Evolutionary conservation across 805 yeast genomes (phyloP).

Genomic region (Zygosaccharomyces bailii): DNA sequence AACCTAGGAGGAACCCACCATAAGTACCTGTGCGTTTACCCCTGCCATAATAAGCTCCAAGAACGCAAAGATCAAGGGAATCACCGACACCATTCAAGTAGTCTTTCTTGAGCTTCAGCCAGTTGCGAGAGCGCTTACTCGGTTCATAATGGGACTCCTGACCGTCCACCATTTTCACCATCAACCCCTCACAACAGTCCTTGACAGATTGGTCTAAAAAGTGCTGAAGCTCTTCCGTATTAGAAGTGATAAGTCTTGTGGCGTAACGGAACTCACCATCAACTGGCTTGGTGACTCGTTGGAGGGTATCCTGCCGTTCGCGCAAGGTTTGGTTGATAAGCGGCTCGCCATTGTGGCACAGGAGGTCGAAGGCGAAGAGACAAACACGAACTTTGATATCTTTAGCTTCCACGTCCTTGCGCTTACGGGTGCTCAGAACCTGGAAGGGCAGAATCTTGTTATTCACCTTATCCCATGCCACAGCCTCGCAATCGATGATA

Average conservation of each 20-base stretch:
- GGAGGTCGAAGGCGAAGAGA: slow-evolving; percentile 84
- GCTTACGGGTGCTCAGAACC: slow-evolving; percentile 84
- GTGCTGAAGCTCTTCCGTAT: slow-evolving; percentile 67
- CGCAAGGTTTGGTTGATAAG: slow-evolving; percentile 61
- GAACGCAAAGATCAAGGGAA: slow-evolving; percentile 85
- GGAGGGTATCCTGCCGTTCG: slow-evolving; percentile 64
- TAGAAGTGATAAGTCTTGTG: slow-evolving; percentile 63
- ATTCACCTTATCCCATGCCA: slow-evolving; percentile 85
- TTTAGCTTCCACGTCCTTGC: slow-evolving; percentile 84
- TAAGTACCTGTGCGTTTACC: slow-evolving; percentile 94
- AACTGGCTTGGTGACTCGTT: slow-evolving; percentile 52
- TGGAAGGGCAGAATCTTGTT: slow-evolving; percentile 91
- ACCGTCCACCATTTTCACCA: slow-evolving; percentile 88
- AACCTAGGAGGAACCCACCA: slow-evolving; percentile 90
- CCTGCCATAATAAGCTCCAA: slow-evolving; percentile 90
- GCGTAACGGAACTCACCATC: slow-evolving; percentile 85
- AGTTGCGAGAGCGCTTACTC: slow-evolving; percentile 87
- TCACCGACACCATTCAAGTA: slow-evolving; percentile 95
- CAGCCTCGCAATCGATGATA: slow-evolving; percentile 94
- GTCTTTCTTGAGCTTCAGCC: slow-evolving; percentile 95
- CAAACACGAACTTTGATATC: slow-evolving; percentile 91
- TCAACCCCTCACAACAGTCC: slow-evolving; percentile 90
- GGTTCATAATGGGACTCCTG: slow-evolving; percentile 85
- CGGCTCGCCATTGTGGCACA: slow-evolving; percentile 71
- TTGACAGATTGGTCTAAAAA: slow-evolving; percentile 87